phyloP scores from a whole-genome alignment of 305 asterid genomes.

The Fraxinus angustifolia region DNA sequence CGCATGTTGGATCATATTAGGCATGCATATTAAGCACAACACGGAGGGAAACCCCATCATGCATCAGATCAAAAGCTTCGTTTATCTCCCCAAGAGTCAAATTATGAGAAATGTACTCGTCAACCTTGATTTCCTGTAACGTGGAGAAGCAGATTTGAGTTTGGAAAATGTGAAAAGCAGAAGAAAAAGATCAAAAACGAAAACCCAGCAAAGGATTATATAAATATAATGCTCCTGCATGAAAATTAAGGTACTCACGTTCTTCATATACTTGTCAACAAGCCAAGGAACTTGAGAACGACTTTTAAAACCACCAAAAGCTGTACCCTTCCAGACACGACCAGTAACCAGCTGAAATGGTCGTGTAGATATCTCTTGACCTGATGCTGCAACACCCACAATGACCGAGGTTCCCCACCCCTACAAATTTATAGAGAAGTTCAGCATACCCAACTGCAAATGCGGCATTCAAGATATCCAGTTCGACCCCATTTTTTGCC shows the following conservation, averaged over 20 bases:
- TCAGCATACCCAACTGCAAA: constrained; percentile 19
- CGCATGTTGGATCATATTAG: constrained; percentile 9
- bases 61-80: constrained; percentile 89
- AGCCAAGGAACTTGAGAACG: constrained; percentile 98
- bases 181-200: neutral
- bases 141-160: neutral
- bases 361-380: constrained; percentile 98
- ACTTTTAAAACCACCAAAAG: constrained; percentile 97
- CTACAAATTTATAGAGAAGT: constrained; percentile 34
- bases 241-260: constrained; percentile 38
- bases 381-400: constrained; percentile 99
- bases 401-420: constrained; percentile 99
- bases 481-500: neutral
- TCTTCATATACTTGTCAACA: constrained; percentile 90
- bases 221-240: neutral
- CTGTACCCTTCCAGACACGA: constrained; percentile 99
- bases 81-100: constrained; percentile 74
- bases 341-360: constrained; percentile 99
- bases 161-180: neutral
- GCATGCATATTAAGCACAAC: constrained; percentile 65
- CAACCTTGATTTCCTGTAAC: constrained; percentile 93
- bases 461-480: neutral
- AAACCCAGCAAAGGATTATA: neutral
- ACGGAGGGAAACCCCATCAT: constrained; percentile 79
- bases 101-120: constrained; percentile 90